A percentile compares a stretch with the other conserved stretches of the same genome.
Conservation (phyloP, 306 rosid genomes). For the Rosa multiflora region DNA sequence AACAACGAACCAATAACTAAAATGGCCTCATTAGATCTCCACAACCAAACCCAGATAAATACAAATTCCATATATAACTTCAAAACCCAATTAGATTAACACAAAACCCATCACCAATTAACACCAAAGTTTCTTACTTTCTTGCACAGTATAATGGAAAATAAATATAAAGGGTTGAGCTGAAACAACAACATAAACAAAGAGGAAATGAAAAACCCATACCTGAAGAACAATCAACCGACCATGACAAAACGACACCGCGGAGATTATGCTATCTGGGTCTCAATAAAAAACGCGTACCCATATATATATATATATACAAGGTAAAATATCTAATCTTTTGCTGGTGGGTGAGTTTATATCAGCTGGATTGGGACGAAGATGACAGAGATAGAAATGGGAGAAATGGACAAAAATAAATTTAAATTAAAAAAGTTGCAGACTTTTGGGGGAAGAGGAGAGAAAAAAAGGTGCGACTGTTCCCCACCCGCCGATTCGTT, state of each 20-base stretch:
- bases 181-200: background rate
- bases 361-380: conserved; percentile 25
- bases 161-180: conserved; percentile 13
- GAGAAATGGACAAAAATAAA: background rate
- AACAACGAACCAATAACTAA: background rate
- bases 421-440: conserved; percentile 6
- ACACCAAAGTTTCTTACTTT: conserved; percentile 7
- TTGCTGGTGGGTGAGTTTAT: conserved; percentile 31
- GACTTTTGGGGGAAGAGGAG: conserved; percentile 33
- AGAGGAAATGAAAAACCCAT: conserved; percentile 23
- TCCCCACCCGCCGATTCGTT: conserved; percentile 32
- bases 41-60: conserved; percentile 21
- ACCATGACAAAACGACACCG: conserved; percentile 27
- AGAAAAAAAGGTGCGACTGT: conserved; percentile 24
- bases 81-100: conserved; percentile 15
- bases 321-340: background rate
- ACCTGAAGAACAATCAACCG: conserved; percentile 41
- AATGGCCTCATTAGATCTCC: conserved; percentile 34
- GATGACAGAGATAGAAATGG: conserved; percentile 48
- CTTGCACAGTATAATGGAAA: background rate
- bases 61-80: background rate
- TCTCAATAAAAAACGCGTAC: conserved; percentile 23
- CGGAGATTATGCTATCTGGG: conserved; percentile 15
- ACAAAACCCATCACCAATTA: conserved; percentile 21
- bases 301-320: background rate